Evolutionary conservation across 192 early-diverging fungal species (phyloP).

Genomic region (Backusella macrospora): DNA sequence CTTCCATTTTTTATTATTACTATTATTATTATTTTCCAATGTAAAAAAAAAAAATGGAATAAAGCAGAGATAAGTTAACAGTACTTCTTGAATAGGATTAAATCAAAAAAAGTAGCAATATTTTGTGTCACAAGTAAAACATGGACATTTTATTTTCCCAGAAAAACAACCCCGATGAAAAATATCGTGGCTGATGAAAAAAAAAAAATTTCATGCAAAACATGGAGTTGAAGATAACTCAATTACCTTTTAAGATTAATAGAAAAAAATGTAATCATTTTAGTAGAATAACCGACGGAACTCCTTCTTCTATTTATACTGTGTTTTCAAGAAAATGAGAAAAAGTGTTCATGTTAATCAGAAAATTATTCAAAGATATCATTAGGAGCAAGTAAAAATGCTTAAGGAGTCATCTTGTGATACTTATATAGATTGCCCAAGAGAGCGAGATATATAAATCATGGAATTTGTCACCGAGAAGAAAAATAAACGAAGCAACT

Average conservation of each 20-base stretch:
- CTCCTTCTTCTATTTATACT: too few relatives aligned
- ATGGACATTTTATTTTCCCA: neutral
- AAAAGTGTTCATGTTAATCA: too few relatives aligned
- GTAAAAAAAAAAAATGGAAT: neutral
- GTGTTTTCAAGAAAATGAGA: too few relatives aligned
- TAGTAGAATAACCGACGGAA: neutral
- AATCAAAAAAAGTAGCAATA: too few relatives aligned
- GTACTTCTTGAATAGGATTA: neutral
- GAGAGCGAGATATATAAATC: too few relatives aligned
- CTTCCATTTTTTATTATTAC: constrained; percentile 45
- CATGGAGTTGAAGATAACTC: neutral
- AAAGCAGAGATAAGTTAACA: neutral
- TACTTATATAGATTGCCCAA: too few relatives aligned
- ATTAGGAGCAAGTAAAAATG: too few relatives aligned
- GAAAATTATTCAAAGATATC: too few relatives aligned
- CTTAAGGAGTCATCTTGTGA: too few relatives aligned
- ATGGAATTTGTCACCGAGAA: too few relatives aligned
- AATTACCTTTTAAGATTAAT: too few relatives aligned
- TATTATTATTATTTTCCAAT: neutral
- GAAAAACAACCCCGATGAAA: neutral
- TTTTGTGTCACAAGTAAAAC: constrained; percentile 2
- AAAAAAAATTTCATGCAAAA: constrained; percentile 1
- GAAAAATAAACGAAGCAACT: too few relatives aligned
- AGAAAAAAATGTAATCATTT: neutral
- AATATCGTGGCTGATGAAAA: neutral